Evolutionary conservation across 2,329 filamentous ascomycete genomes (phyloP).

Genomic region (Pyricularia pennisetigena): DNA sequence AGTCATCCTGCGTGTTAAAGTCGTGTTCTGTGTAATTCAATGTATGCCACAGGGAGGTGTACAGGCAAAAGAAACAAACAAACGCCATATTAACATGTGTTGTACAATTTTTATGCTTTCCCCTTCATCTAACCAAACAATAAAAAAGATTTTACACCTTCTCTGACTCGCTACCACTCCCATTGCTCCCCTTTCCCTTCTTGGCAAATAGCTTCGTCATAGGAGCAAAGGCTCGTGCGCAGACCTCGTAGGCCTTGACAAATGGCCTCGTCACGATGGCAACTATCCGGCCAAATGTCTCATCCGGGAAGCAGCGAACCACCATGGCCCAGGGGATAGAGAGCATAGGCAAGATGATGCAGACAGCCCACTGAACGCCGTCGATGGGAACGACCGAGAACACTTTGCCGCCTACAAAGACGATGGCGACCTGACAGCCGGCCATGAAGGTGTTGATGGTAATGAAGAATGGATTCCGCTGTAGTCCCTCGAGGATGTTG

Average conservation of each 20-base stretch:
- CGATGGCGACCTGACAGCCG: slow-evolving; percentile 19
- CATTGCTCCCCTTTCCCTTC: neutral
- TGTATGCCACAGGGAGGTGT: no score
- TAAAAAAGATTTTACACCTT: neutral
- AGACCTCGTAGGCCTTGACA: slow-evolving; percentile 15
- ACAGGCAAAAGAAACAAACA: no score
- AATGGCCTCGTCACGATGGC: slow-evolving; percentile 19
- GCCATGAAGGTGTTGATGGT: slow-evolving; percentile 74
- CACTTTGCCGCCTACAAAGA: slow-evolving; percentile 1
- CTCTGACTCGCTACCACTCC: neutral
- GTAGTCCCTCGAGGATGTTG: slow-evolving; percentile 79
- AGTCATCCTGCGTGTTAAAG: no score
- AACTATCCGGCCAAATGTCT: slow-evolving; percentile 22
- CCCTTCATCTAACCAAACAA: neutral
- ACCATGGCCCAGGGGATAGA: slow-evolving; percentile 39
- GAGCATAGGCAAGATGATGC: slow-evolving; percentile 17
- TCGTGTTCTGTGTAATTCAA: no score
- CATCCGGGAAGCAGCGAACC: slow-evolving; percentile 40
- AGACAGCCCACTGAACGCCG: slow-evolving; percentile 9
- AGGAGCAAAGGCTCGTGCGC: slow-evolving; percentile 10
- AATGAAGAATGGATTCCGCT: slow-evolving; percentile 72
- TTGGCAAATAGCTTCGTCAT: neutral
- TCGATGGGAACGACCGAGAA: slow-evolving; percentile 9
- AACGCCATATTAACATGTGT: no score
- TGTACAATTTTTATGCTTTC: neutral